Evolutionary conservation across 345 rosid genomes (phyloP).

Genomic region (Hibiscus trionum): DNA sequence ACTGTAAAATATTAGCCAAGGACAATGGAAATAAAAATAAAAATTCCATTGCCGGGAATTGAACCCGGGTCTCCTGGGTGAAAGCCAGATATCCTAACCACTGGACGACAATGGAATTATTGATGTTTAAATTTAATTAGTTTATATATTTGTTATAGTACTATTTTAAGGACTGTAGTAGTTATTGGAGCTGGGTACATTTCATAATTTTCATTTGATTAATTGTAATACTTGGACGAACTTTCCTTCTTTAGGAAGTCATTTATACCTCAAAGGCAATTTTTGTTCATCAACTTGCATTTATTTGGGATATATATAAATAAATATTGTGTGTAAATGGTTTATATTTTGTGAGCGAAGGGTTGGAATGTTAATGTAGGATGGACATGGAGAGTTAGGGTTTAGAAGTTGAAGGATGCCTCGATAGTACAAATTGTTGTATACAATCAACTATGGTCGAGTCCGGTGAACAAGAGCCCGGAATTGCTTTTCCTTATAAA

Average conservation of each 20-base stretch:
- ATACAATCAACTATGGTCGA: slow-evolving; percentile 80
- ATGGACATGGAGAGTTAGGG: slow-evolving; percentile 48
- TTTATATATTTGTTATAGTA: too few species aligned
- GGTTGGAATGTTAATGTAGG: slow-evolving; percentile 34
- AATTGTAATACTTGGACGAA: too few species aligned
- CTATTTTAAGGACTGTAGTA: too few species aligned
- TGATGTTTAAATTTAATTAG: too few species aligned
- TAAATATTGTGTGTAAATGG: neutral
- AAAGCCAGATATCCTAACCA: slow-evolving; percentile 49
- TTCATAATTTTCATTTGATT: too few species aligned
- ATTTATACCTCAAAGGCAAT: too few species aligned
- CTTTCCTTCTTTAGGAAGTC: too few species aligned
- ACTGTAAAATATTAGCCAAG: too few species aligned
- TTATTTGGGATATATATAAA: too few species aligned
- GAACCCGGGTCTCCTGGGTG: slow-evolving; percentile 65
- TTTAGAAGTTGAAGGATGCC: slow-evolving; percentile 9
- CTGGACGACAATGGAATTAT: slow-evolving; percentile 53
- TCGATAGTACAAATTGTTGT: slow-evolving; percentile 59
- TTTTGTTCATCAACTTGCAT: too few species aligned
- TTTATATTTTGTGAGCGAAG: neutral
- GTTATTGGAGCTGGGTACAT: too few species aligned
- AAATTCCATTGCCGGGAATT: slow-evolving; percentile 21
- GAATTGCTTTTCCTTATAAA: neutral
- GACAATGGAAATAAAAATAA: too few species aligned
- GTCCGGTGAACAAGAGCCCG: slow-evolving; percentile 17